A percentile compares a stretch with the other conserved stretches of the same genome.
These are phyloP conservation scores for Hymenoscyphus fructigenus DNA, from an alignment of 2,329 filamentous ascomycete genomes.

Conservation along the genomic window DNA sequence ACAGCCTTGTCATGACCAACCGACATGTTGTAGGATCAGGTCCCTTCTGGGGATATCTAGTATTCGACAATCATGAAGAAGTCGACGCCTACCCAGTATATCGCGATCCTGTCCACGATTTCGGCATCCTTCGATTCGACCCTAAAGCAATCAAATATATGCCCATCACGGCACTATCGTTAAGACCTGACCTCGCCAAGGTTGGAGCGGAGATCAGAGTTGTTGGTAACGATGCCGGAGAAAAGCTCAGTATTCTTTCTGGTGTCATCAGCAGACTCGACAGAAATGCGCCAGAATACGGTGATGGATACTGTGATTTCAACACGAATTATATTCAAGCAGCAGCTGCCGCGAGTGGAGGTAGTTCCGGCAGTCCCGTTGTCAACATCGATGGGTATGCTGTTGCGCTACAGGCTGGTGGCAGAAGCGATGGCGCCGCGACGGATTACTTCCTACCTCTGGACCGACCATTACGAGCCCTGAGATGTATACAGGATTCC, in stretches of 20 bases:
- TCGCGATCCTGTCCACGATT: slow-evolving; percentile 97
- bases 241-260: slow-evolving; percentile 96
- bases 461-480: slow-evolving; percentile 82
- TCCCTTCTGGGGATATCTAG: slow-evolving; percentile 96
- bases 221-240: slow-evolving; percentile 96
- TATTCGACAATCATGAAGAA: slow-evolving; percentile 98
- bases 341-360: slow-evolving; percentile 92
- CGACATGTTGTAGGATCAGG: slow-evolving; percentile 92
- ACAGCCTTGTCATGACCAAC: slow-evolving; percentile 77
- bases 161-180: slow-evolving; percentile 74
- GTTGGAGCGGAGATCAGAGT: slow-evolving; percentile 95
- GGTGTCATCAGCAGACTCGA: slow-evolving; percentile 96
- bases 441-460: slow-evolving; percentile 97
- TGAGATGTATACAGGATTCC: slow-evolving; percentile 79
- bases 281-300: slow-evolving; percentile 95
- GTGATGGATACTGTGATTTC: slow-evolving; percentile 97
- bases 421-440: slow-evolving; percentile 88
- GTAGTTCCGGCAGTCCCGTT: slow-evolving; percentile 96
- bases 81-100: slow-evolving; percentile 96
- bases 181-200: slow-evolving; percentile 82
- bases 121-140: slow-evolving; percentile 94
- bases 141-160: slow-evolving; percentile 97
- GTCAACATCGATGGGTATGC: slow-evolving; percentile 93
- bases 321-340: slow-evolving; percentile 96
- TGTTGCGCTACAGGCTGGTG: slow-evolving; percentile 90